Evolutionary conservation across 257 asterid genomes (phyloP).

Genomic region (Striga asiatica): DNA sequence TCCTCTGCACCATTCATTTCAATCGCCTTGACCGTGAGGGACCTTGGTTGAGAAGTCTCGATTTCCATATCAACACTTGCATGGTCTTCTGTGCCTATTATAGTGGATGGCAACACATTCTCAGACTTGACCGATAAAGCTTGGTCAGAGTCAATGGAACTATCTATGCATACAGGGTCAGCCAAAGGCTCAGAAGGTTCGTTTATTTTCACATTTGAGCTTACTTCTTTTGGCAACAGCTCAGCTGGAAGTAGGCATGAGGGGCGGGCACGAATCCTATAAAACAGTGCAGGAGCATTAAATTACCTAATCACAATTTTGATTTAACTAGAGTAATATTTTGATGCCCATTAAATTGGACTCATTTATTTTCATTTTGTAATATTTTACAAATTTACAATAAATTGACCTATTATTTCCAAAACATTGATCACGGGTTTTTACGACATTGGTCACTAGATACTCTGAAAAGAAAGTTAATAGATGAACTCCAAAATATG

Average conservation of each 20-base stretch:
- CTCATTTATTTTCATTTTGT: too few species aligned
- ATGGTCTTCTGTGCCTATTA: conserved; percentile 18
- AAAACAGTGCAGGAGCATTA: too few species aligned
- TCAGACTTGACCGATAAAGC: conserved; percentile 19
- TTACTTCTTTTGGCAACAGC: conserved; percentile 29
- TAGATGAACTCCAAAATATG: background rate
- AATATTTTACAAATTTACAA: too few species aligned
- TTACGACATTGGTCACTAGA: background rate
- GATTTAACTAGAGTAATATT: background rate
- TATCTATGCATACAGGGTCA: conserved; percentile 18
- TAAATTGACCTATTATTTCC: too few species aligned
- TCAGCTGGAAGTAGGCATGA: conserved; percentile 53
- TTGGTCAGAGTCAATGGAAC: conserved; percentile 23
- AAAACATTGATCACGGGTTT: too few species aligned
- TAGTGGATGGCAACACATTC: conserved; percentile 17
- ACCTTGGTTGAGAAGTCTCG: conserved; percentile 24
- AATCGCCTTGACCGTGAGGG: conserved; percentile 24
- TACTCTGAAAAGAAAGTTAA: background rate
- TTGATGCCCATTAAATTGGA: background rate
- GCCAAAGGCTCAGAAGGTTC: conserved; percentile 31
- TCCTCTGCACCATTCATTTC: conserved; percentile 15
- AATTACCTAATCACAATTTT: too few species aligned
- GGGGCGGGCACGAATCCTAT: conserved; percentile 55
- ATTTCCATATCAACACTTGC: conserved; percentile 16
- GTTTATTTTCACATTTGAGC: conserved; percentile 14